These are phyloP conservation scores for Raddia guianensis DNA, from an alignment of 176 grass and related monocot species.

Conservation along the genomic window DNA sequence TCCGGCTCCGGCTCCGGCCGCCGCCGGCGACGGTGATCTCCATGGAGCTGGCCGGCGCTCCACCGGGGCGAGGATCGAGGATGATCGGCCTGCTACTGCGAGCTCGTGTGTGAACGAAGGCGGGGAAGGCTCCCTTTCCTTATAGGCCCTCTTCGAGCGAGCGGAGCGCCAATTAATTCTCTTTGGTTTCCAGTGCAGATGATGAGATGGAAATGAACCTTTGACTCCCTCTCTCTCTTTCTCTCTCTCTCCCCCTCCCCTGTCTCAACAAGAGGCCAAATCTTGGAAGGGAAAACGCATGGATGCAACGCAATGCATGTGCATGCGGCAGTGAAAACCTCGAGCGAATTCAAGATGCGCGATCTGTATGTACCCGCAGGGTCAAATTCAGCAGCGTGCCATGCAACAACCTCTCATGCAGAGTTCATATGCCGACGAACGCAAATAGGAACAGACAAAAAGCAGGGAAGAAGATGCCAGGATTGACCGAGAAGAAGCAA, in stretches of 20 bases:
- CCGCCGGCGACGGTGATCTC: background rate
- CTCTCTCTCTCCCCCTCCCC: too few relatives aligned
- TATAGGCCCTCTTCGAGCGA: background rate
- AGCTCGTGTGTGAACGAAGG: background rate
- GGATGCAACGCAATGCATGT: constrained; percentile 8
- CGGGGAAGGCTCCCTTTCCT: background rate
- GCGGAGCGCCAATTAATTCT: background rate
- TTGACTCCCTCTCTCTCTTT: background rate
- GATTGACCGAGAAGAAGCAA: background rate
- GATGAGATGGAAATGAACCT: constrained; percentile 12
- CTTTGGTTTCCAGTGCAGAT: constrained; percentile 4
- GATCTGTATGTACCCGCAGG: too few relatives aligned
- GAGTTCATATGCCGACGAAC: constrained; percentile 4
- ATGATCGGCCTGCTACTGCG: too few relatives aligned
- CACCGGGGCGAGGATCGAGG: too few relatives aligned
- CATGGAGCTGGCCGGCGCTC: background rate
- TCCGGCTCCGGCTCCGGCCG: background rate
- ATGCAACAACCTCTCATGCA: background rate
- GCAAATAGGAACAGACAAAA: background rate
- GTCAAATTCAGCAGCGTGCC: background rate
- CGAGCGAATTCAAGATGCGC: background rate
- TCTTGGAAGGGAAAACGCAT: background rate
- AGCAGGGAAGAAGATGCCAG: background rate
- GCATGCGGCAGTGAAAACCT: background rate
- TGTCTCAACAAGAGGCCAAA: constrained; percentile 4